Percentiles rank a stretch among this genome's conserved stretches.
These are phyloP conservation scores for Mortierella sp. DNA, from an alignment of 371 early-diverging fungal genomes.

Conservation along the genomic window DNA sequence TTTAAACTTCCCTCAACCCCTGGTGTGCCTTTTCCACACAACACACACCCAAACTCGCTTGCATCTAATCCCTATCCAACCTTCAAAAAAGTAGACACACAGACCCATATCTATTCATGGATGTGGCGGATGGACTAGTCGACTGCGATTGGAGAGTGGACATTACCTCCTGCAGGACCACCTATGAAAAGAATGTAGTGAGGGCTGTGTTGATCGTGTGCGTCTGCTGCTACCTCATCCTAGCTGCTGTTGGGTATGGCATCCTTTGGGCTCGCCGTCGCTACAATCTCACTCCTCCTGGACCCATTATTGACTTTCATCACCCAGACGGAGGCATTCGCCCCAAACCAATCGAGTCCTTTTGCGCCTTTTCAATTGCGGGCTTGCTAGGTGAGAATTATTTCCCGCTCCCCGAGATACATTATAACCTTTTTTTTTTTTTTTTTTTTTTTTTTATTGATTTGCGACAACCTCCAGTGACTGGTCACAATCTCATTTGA, in stretches of 20 bases:
- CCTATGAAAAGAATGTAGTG: constrained; percentile 26
- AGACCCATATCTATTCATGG: constrained; percentile 38
- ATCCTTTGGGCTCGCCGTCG: constrained; percentile 52
- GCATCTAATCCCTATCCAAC: neutral
- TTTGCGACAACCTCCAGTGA: neutral
- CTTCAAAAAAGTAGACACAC: constrained; percentile 6
- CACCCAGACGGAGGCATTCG: constrained; percentile 57
- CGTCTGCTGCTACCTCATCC: constrained; percentile 39
- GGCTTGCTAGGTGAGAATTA: constrained; percentile 37
- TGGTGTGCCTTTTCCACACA: neutral
- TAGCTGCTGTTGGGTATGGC: constrained; percentile 45
- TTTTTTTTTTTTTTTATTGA: constrained; percentile 6
- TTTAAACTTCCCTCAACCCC: neutral
- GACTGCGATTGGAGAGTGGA: constrained; percentile 57
- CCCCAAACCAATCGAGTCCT: constrained; percentile 55
- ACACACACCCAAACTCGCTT: neutral
- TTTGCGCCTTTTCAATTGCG: constrained; percentile 50
- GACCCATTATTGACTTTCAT: constrained; percentile 52
- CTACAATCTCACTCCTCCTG: constrained; percentile 46
- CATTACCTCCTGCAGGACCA: constrained; percentile 37
- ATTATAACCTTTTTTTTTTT: neutral
- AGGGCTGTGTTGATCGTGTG: constrained; percentile 36
- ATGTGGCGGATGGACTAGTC: constrained; percentile 48
- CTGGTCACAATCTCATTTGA: constrained; percentile 10
- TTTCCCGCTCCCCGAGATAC: constrained; percentile 8